These are phyloP conservation scores for Cladosporium sphaerospermum DNA, from an alignment of 2,329 filamentous ascomycete species.

Conservation along the genomic window DNA sequence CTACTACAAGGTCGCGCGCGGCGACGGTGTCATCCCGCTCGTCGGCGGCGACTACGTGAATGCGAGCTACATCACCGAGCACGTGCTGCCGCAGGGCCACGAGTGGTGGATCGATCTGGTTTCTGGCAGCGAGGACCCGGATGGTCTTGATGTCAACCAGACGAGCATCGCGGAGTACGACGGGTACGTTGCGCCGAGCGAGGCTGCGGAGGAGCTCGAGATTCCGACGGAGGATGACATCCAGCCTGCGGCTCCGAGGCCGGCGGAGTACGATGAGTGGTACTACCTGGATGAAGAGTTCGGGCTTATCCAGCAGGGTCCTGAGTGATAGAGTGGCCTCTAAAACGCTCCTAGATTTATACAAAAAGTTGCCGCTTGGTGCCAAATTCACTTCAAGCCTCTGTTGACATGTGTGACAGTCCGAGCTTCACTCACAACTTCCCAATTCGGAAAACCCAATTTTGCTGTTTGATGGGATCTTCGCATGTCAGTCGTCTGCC, in stretches of 20 bases:
- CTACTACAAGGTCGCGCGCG: constrained; percentile 99
- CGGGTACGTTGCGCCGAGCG: constrained; percentile 8
- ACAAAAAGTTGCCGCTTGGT: too few species aligned
- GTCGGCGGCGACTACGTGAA: constrained; percentile 99
- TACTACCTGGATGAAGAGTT: constrained; percentile 9
- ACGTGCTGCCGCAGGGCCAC: constrained; percentile 89
- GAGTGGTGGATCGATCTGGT: constrained; percentile 97
- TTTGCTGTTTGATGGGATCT: too few species aligned
- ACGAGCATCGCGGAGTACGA: constrained; percentile 19
- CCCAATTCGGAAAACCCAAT: too few species aligned
- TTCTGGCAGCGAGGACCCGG: constrained; percentile 60
- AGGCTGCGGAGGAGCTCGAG: constrained; percentile 6
- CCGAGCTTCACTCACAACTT: too few species aligned
- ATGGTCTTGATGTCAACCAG: constrained; percentile 29
- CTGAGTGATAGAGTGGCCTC: neutral
- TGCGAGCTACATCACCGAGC: constrained; percentile 98
- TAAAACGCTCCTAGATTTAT: neutral
- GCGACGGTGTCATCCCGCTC: constrained; percentile 99
- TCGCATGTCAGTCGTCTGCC: too few species aligned
- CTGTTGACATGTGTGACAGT: too few species aligned
- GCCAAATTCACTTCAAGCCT: too few species aligned
- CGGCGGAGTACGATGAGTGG: constrained; percentile 10
- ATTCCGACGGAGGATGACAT: constrained; percentile 7
- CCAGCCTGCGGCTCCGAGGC: constrained; percentile 3
- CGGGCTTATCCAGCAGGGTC: constrained; percentile 14